Conservation (phyloP, 2,329 filamentous ascomycete genomes). For the Hawksworthiomyces lignivorus region DNA sequence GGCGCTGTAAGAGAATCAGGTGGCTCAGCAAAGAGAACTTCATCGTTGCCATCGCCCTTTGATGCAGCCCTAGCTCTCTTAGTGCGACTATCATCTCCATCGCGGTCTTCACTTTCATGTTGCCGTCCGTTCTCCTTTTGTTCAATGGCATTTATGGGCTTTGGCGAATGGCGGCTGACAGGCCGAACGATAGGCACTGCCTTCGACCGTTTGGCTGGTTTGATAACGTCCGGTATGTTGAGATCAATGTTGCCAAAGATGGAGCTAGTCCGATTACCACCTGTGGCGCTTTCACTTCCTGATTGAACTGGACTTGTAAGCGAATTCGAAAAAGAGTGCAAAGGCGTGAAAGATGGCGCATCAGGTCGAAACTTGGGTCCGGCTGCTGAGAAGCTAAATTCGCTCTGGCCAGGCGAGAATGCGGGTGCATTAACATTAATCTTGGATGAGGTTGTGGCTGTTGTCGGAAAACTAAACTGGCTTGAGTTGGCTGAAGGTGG, state of each 20-base stretch:
- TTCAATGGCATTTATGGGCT: conserved; percentile 1
- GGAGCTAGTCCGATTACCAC: conserved; percentile 33
- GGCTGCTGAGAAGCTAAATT: conserved; percentile 61
- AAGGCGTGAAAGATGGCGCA: conserved; percentile 68
- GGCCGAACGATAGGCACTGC: conserved; percentile 74
- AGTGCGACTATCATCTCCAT: conserved; percentile 58
- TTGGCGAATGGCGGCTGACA: conserved; percentile 35
- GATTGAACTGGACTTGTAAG: conserved; percentile 38
- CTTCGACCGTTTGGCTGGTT: conserved; percentile 66
- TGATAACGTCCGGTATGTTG: conserved; percentile 52
- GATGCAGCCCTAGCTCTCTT: conserved; percentile 68
- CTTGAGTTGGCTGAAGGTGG: conserved; percentile 29
- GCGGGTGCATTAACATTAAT: conserved; percentile 64
- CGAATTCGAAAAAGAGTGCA: conserved; percentile 37
- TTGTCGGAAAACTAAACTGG: conserved; percentile 35
- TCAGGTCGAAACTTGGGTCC: conserved; percentile 66
- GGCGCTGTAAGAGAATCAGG: too few relatives aligned
- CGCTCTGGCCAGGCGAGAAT: conserved; percentile 60
- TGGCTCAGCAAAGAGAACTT: conserved; percentile 65
- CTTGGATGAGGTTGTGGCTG: conserved; percentile 33
- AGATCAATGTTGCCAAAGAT: conserved; percentile 67
- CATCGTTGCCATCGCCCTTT: conserved; percentile 60
- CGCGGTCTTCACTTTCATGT: conserved; percentile 53
- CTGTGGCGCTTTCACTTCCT: conserved; percentile 31
- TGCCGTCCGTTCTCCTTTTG: conserved; percentile 19